Conservation (phyloP, 345 rosid species). For the Brassica carinata region DNA sequence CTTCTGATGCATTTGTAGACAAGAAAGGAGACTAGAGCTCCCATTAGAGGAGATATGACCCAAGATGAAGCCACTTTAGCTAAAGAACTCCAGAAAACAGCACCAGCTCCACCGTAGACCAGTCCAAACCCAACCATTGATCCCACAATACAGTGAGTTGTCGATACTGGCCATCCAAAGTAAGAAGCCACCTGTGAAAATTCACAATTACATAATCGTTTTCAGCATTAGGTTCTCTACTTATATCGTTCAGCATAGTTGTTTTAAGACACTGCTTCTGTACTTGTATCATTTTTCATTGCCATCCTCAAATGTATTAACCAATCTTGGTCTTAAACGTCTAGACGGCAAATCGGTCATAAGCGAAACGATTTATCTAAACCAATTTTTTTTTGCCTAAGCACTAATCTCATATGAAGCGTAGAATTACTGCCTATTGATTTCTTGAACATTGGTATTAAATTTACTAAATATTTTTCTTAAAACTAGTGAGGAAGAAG, state of each 20-base stretch:
- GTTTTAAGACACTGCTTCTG: background rate
- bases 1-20: constrained; percentile 97
- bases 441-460: too few relatives aligned
- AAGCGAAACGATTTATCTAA: too few relatives aligned
- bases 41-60: constrained; percentile 89
- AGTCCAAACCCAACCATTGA: constrained; percentile 98
- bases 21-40: constrained; percentile 79
- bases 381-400: too few relatives aligned
- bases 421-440: too few relatives aligned
- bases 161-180: constrained; percentile 96
- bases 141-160: constrained; percentile 96
- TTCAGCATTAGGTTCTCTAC: constrained; percentile 14
- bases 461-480: background rate
- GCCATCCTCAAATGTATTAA: too few relatives aligned
- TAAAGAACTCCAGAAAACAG: constrained; percentile 95
- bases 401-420: too few relatives aligned
- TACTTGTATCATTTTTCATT: background rate
- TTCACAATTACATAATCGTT: background rate
- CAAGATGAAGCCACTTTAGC: constrained; percentile 92
- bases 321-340: too few relatives aligned
- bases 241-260: background rate
- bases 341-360: too few relatives aligned
- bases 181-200: constrained; percentile 75
- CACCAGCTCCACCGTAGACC: constrained; percentile 88
- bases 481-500: constrained; percentile 13